These are phyloP conservation scores for Fusarium acutatum DNA, from an alignment of 2,329 filamentous ascomycete genomes.

Conservation along the genomic window DNA sequence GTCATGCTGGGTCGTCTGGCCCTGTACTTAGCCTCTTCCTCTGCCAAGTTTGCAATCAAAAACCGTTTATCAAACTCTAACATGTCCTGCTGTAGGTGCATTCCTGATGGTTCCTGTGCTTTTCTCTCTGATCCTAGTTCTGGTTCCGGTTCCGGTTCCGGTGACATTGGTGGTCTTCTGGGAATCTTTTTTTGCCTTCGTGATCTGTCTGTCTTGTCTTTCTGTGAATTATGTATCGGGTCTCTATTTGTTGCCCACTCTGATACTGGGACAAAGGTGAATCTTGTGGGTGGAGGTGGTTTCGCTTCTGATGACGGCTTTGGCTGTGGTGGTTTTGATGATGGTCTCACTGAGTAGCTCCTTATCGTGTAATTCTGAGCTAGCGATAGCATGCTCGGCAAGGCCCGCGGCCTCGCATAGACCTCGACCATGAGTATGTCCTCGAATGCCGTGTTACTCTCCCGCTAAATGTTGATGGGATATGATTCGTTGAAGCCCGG, in stretches of 20 bases:
- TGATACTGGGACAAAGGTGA: not conserved
- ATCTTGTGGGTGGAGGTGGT: not conserved
- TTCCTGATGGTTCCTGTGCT: not conserved
- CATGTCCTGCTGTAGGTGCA: not conserved
- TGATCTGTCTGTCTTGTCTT: not conserved
- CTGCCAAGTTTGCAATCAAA: not conserved
- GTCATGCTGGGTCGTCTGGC: not conserved
- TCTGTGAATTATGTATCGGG: not conserved
- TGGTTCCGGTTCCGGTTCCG: not conserved
- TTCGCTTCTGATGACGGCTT: not conserved
- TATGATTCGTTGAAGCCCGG: not conserved
- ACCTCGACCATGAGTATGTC: not conserved
- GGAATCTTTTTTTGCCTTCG: not conserved
- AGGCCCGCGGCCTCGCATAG: not conserved
- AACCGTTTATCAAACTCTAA: not conserved
- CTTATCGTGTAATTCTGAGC: not conserved
- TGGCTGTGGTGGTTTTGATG: not conserved
- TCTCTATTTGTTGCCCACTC: not conserved
- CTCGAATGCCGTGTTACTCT: not conserved
- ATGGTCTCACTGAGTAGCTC: not conserved
- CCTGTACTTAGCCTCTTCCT: not conserved
- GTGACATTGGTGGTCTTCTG: not conserved
- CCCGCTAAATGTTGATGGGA: not conserved
- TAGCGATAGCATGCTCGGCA: not conserved
- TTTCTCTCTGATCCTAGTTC: not conserved